These are phyloP conservation scores for Drechslerella coelobrocha DNA, from an alignment of 2,329 filamentous ascomycete genomes.

Conservation along the genomic window DNA sequence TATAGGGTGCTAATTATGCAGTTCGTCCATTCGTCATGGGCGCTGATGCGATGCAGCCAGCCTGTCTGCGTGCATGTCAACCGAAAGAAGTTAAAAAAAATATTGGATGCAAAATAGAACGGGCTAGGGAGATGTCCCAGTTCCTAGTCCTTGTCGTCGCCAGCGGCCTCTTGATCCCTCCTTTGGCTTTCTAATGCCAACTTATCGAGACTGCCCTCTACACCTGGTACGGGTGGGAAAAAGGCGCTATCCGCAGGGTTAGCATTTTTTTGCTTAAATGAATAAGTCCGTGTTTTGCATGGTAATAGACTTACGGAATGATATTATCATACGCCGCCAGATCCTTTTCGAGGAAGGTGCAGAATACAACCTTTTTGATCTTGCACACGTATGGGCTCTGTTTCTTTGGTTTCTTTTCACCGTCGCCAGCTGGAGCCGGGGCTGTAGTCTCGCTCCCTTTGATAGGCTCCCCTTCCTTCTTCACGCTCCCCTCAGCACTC, in stretches of 20 bases:
- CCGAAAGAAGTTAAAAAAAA: too few relatives aligned
- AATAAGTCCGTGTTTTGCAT: not conserved
- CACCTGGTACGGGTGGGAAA: slow-evolving; percentile 62
- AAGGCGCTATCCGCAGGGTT: slow-evolving; percentile 58
- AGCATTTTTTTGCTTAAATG: not conserved
- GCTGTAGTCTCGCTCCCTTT: not conserved
- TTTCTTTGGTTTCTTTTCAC: slow-evolving; percentile 54
- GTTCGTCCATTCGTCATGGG: too few relatives aligned
- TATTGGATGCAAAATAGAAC: too few relatives aligned
- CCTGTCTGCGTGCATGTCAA: too few relatives aligned
- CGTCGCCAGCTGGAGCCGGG: not conserved
- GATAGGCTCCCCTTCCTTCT: slow-evolving; percentile 1
- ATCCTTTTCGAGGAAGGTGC: slow-evolving; percentile 81
- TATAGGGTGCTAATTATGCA: too few relatives aligned
- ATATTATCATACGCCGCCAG: slow-evolving; percentile 72
- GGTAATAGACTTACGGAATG: slow-evolving; percentile 72
- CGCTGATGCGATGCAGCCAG: too few relatives aligned
- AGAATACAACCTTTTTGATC: slow-evolving; percentile 80
- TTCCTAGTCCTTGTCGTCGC: not conserved
- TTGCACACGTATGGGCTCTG: slow-evolving; percentile 55
- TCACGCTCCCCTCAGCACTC: not conserved
- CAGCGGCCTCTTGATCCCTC: not conserved
- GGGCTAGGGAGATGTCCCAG: too few relatives aligned
- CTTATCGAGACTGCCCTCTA: slow-evolving; percentile 53
- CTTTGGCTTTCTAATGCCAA: slow-evolving; percentile 29